These are phyloP conservation scores for Metschnikowia bowlesiae DNA, from an alignment of 805 yeast genomes.

Conservation along the genomic window DNA sequence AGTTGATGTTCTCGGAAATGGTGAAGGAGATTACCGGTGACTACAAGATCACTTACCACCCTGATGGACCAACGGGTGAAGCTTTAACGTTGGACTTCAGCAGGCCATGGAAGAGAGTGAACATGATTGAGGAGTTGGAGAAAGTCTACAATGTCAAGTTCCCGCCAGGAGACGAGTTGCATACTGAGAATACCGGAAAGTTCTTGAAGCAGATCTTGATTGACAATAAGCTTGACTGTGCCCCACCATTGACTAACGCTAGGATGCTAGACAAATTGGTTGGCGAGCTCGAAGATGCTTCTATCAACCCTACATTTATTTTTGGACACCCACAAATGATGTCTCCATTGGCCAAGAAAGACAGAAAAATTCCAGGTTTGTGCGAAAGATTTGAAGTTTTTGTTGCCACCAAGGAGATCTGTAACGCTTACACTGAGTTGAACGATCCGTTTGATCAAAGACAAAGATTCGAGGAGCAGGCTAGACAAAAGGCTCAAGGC, in stretches of 20 bases:
- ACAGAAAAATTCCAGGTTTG: constrained; percentile 86
- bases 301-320: constrained; percentile 95
- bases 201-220: constrained; percentile 78
- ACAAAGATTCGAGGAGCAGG: constrained; percentile 96
- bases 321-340: constrained; percentile 99
- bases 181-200: constrained; percentile 87
- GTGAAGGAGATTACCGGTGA: constrained; percentile 92
- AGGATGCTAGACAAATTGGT: constrained; percentile 98
- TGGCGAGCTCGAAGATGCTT: constrained; percentile 91
- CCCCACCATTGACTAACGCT: constrained; percentile 92
- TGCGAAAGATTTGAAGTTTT: constrained; percentile 98
- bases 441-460: constrained; percentile 99
- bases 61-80: constrained; percentile 86
- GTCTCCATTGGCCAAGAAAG: constrained; percentile 98
- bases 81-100: constrained; percentile 77
- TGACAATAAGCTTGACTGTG: constrained; percentile 81
- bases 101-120: constrained; percentile 98
- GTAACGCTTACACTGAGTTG: constrained; percentile 98
- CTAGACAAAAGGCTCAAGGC: constrained; percentile 97
- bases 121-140: constrained; percentile 95
- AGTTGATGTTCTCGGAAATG: constrained; percentile 91
- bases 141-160: constrained; percentile 78
- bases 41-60: constrained; percentile 83
- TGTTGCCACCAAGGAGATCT: constrained; percentile 96
- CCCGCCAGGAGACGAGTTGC: constrained; percentile 94